These are phyloP conservation scores for Dioszegia aurantiaca DNA, from an alignment of 768 basidiomycete genomes.

Conservation along the genomic window DNA sequence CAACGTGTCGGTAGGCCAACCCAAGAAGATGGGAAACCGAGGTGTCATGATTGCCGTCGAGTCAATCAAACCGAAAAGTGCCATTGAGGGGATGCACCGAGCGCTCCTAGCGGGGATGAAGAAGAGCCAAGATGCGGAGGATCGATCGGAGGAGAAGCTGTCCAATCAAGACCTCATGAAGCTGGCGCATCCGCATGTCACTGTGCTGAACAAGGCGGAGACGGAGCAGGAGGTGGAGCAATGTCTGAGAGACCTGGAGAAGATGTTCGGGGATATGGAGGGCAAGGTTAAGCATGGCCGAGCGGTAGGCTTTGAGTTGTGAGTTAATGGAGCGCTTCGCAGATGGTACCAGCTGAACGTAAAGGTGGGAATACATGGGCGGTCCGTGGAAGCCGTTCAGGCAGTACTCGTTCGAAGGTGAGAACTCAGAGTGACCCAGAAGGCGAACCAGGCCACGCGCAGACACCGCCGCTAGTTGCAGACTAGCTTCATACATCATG, in stretches of 20 bases:
- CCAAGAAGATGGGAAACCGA: constrained; percentile 36
- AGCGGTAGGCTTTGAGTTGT: constrained; percentile 42
- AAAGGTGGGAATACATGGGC: constrained; percentile 42
- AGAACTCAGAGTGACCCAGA: neutral
- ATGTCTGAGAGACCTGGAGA: constrained; percentile 34
- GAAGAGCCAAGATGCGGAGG: constrained; percentile 15
- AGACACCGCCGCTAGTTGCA: neutral
- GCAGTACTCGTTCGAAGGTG: constrained; percentile 27
- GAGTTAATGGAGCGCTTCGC: too few species aligned
- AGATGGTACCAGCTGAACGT: too few species aligned
- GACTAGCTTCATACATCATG: neutral
- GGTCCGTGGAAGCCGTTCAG: constrained; percentile 41
- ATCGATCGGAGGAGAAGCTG: constrained; percentile 21
- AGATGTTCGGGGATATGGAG: constrained; percentile 31
- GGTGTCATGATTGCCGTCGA: constrained; percentile 34
- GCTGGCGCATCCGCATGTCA: constrained; percentile 37
- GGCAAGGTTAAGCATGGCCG: constrained; percentile 28
- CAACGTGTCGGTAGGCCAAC: constrained; percentile 37
- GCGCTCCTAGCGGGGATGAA: constrained; percentile 24
- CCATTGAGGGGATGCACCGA: constrained; percentile 27
- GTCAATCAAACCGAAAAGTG: constrained; percentile 25
- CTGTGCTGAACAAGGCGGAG: constrained; percentile 41
- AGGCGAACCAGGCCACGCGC: neutral
- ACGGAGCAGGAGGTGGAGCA: constrained; percentile 34
- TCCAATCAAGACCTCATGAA: constrained; percentile 37